Conservation (phyloP, 176 grass and related monocot species). For the Hyparrhenia diplandra region DNA sequence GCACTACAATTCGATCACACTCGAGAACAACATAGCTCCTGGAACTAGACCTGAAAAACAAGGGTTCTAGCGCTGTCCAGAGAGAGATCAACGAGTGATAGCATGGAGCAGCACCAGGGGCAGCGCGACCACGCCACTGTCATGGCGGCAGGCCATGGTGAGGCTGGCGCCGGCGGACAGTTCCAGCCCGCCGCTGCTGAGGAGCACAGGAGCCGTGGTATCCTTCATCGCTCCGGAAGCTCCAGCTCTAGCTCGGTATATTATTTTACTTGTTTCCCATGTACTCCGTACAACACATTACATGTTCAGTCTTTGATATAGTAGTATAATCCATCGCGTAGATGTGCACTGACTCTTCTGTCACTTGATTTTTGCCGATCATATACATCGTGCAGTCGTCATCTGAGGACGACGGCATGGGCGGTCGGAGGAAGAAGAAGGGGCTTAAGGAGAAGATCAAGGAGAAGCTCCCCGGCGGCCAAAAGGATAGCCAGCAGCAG, state of each 20-base stretch:
- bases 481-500: conserved; percentile 18
- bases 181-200: not conserved
- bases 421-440: conserved; percentile 67
- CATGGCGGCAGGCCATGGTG: not conserved
- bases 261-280: not conserved
- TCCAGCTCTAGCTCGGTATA: conserved; percentile 67
- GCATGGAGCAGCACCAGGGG: not conserved
- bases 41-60: not conserved
- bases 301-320: not conserved
- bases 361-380: not conserved
- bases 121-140: not conserved
- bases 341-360: too few relatives aligned
- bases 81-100: not conserved
- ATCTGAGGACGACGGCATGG: conserved; percentile 58
- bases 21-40: not conserved
- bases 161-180: not conserved
- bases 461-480: conserved; percentile 45
- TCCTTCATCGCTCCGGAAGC: conserved; percentile 53
- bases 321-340: too few relatives aligned
- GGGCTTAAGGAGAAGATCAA: conserved; percentile 65
- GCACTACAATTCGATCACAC: not conserved
- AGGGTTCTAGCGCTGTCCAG: not conserved
- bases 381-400: not conserved
- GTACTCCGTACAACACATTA: not conserved
- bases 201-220: conserved; percentile 12